Evolutionary conservation across 2,329 filamentous ascomycete species (phyloP).

Genomic region (Xylaria sp.): DNA sequence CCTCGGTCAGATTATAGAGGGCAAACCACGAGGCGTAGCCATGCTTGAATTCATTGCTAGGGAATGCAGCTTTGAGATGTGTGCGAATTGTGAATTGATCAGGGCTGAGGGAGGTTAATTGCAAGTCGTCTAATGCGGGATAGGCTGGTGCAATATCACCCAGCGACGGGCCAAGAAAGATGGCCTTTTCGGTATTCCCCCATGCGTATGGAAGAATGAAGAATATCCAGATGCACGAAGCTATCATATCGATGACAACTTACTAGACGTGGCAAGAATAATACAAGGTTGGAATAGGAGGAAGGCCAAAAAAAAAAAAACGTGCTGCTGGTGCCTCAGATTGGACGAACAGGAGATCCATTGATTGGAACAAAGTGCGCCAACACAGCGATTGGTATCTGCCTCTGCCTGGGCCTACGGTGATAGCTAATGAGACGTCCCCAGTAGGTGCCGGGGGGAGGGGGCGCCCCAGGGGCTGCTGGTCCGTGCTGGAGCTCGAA

Average conservation of each 20-base stretch:
- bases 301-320: background rate
- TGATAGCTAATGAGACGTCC: background rate
- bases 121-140: constrained; percentile 64
- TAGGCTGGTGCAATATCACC: constrained; percentile 60
- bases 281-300: constrained; percentile 4
- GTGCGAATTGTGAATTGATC: constrained; percentile 62
- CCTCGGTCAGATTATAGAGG: constrained; percentile 70
- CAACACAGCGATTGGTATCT: too few species aligned
- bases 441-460: constrained; percentile 23
- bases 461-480: constrained; percentile 3
- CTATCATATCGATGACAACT: constrained; percentile 29
- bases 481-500: constrained; percentile 16
- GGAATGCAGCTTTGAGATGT: constrained; percentile 70
- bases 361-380: constrained; percentile 23
- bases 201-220: constrained; percentile 36
- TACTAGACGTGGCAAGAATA: constrained; percentile 4
- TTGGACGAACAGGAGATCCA: background rate
- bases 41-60: constrained; percentile 54
- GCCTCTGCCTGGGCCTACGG: too few species aligned
- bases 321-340: constrained; percentile 5
- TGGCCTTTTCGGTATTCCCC: constrained; percentile 89
- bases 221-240: constrained; percentile 20
- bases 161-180: constrained; percentile 76
- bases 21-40: constrained; percentile 79
- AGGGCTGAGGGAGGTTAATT: constrained; percentile 69